A percentile compares a stretch with the other conserved stretches of the same genome.
Conservation (phyloP, 1,284 basidiomycete species). For the Puccinia hordei region DNA sequence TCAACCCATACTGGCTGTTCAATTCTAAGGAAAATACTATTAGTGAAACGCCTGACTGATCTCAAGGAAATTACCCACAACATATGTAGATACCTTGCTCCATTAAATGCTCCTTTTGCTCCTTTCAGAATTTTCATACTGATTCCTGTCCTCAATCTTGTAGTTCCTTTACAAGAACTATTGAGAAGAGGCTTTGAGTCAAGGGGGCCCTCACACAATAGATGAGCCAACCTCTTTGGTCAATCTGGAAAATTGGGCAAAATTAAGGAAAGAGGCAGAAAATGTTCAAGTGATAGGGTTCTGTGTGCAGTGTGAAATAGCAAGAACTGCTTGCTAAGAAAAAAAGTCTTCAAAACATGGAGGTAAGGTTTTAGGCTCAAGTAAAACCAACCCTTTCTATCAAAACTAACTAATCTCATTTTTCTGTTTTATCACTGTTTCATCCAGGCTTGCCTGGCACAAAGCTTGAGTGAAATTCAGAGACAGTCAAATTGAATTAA, state of each 20-base stretch:
- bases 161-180: slow-evolving; percentile 73
- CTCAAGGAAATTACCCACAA: slow-evolving; percentile 80
- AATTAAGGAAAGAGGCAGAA: slow-evolving; percentile 79
- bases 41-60: slow-evolving; percentile 59
- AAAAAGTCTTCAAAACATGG: slow-evolving; percentile 57
- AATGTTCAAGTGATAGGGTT: slow-evolving; percentile 96
- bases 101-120: slow-evolving; percentile 53
- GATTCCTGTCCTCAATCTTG: neutral
- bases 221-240: slow-evolving; percentile 68
- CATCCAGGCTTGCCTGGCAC: too few relatives aligned
- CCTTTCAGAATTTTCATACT: neutral
- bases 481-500: too few relatives aligned
- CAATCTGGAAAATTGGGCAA: slow-evolving; percentile 95
- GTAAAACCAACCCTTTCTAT: too few relatives aligned
- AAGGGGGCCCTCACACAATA: slow-evolving; percentile 64
- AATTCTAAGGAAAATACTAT: slow-evolving; percentile 81
- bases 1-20: slow-evolving; percentile 97
- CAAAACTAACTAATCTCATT: too few relatives aligned
- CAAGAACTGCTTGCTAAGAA: slow-evolving; percentile 74
- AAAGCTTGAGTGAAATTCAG: too few relatives aligned
- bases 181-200: slow-evolving; percentile 95
- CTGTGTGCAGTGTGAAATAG: slow-evolving; percentile 97
- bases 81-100: slow-evolving; percentile 62
- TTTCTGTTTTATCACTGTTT: too few relatives aligned
- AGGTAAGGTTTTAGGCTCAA: slow-evolving; percentile 21